Evolutionary conservation across 495 filamentous ascomycete species (phyloP), one percentile per base, ranked within the genome.

Genomic region (Trichoderma erinaceum): DNA sequence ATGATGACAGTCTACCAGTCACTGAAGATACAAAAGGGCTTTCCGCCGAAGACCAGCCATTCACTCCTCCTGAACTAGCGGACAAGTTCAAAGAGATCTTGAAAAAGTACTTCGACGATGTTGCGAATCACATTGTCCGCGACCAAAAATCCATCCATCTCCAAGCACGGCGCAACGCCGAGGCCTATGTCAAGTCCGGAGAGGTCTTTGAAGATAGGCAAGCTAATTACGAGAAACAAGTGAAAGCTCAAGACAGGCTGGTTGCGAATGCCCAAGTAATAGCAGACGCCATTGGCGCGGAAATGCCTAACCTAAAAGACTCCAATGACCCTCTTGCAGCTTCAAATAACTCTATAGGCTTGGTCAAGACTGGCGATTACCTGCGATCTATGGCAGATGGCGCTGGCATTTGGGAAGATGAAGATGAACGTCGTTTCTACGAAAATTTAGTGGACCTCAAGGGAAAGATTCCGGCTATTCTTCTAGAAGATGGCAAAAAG

Each of bases 151-250:
- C 88, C 8, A 87, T 98, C 44, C 83, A 85, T 68, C 83, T 81
- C 29, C 95, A 99, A 77, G 90, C 88, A 63, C 90, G 92, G 68
- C 92, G 93, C 64, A 97, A 99, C 80, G 93, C 96, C 3, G 95
- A 99, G 76, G 95, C 94, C 7, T 99, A 99, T 74, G 92, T 99
- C 71, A 97, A 97, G 74, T 98, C 96, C 52, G 95, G 95, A 16
- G 95, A 99, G 73, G 93, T 99, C 56, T 99, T 99, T 70, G 95
- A 99, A 75, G 95, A 99, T 73, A 91, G 95, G 21, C 95, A 99
- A 74, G 86, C 92, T 38, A 97, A 92, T 72, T 97, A 95, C 69
- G 95, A 99, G 75, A 97, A 92, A 77, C 88, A 92, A 75, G 79
- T 92, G 11, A 98, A 97, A 78, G 85, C 90, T 4, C 90, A 97